Base-by-base conservation (phyloP, 352 stramenopile species). In the Phytophthora megakarya region DNA sequence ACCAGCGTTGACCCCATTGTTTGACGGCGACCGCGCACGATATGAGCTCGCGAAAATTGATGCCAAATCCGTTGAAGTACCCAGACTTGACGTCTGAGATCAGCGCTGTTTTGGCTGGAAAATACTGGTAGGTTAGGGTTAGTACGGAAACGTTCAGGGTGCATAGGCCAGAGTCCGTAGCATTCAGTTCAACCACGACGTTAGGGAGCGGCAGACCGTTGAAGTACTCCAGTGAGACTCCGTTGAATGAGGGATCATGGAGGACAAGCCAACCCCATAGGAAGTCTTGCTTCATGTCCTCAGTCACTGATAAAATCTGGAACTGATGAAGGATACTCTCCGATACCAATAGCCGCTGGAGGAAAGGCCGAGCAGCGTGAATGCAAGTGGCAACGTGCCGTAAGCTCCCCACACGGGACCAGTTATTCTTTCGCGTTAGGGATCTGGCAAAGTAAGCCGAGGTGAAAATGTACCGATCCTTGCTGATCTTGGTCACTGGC, bases 191-290 rank as follows among this genome's bases (percentile, higher is more conserved):
- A 5, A 73, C 37, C 1, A 56, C 32, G 21, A 60, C 13, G 21
- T 73, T 52, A 1, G 50, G 43, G 12, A 12, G 3, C 22, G 56
- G 64, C 1, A 67, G 21, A 5, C 2, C 0, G 13, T 56, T 32
- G 18, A 73, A 73, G 23, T 52, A 66, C 1, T 40, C 19, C 2
- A 73, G 21, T 2, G 23, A 44, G 1, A 73, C 65, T 3, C 59
- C 59, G 39, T 73, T 70, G 22, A 73, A 49, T 2, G 35, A 26
- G 0, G 39, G 26, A 22, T 48, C 21, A 59, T 50, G 0, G 26
- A 68, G 53, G 5, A 68, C 68, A 5, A 26, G 15, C 50, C 45
- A 67, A 54, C 66, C 70, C 60, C 66, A 74, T 8, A 19, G 9
- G 0, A 73, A 32, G 28, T 73, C 52, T 18, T 48, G 21, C 0